Percentiles rank a stretch among this genome's conserved stretches.
Conservation (phyloP, 192 early-diverging fungal genomes). For the Physocladia obscura region DNA sequence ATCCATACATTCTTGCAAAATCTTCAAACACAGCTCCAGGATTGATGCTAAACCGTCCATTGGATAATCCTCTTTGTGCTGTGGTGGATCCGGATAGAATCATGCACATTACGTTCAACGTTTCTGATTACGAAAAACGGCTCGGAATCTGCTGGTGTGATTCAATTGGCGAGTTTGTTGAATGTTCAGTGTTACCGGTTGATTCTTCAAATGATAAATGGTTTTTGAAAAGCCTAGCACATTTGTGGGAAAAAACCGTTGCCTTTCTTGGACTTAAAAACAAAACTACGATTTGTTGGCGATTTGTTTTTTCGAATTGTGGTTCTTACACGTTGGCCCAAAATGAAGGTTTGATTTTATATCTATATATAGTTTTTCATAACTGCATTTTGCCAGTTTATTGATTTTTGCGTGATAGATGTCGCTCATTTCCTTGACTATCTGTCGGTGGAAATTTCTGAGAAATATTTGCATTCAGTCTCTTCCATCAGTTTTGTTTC, state of each 20-base stretch:
- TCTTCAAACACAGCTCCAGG: neutral
- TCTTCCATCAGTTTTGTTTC: conserved; percentile 18
- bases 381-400: neutral
- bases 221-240: conserved; percentile 11
- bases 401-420: neutral
- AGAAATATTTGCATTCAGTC: neutral
- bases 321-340: neutral
- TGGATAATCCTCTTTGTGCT: neutral
- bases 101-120: conserved; percentile 1
- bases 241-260: conserved; percentile 16
- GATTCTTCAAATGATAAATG: neutral
- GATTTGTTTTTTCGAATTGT: conserved; percentile 6
- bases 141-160: conserved; percentile 20
- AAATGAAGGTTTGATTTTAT: conserved; percentile 11
- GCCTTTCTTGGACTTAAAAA: neutral
- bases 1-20: conserved; percentile 11
- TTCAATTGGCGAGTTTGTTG: conserved; percentile 18
- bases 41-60: conserved; percentile 3
- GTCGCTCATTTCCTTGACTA: conserved; percentile 16
- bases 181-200: neutral
- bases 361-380: neutral
- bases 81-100: conserved; percentile 20
- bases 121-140: neutral
- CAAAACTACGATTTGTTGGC: conserved; percentile 4
- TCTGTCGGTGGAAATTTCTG: neutral